A percentile compares a stretch with the other conserved stretches of the same genome.
Evolutionary conservation across 192 early-diverging fungal genomes (phyloP).

Genomic region (Linnemannia schmuckeri): DNA sequence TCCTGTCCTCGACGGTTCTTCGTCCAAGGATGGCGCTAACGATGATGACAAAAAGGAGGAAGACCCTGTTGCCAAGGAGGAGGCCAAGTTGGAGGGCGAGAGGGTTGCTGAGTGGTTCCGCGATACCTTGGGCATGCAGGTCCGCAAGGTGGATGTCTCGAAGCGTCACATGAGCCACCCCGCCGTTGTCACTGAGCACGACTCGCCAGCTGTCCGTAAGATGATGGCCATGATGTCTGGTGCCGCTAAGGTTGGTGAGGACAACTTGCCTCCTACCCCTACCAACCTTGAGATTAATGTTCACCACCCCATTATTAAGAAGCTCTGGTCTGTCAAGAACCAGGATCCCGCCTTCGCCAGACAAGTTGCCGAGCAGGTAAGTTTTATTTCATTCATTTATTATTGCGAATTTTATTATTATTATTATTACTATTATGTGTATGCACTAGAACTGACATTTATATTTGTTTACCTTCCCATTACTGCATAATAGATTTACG

Average conservation of each 20-base stretch:
- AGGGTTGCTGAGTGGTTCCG: slow-evolving; percentile 73
- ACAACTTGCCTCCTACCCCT: slow-evolving; percentile 67
- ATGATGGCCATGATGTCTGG: slow-evolving; percentile 76
- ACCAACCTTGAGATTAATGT: slow-evolving; percentile 83
- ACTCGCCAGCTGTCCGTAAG: slow-evolving; percentile 77
- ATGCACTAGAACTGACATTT: neutral
- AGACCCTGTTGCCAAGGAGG: slow-evolving; percentile 22
- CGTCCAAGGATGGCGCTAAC: slow-evolving; percentile 14
- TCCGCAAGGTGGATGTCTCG: slow-evolving; percentile 79
- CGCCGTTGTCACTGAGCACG: slow-evolving; percentile 81
- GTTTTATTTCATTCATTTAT: neutral
- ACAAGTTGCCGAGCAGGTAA: slow-evolving; percentile 77
- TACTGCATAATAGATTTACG: slow-evolving; percentile 57
- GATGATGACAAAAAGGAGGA: slow-evolving; percentile 20
- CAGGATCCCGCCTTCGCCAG: slow-evolving; percentile 74
- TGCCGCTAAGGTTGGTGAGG: slow-evolving; percentile 63
- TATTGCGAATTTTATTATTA: neutral
- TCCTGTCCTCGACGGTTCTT: slow-evolving; percentile 20
- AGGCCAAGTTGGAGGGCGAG: slow-evolving; percentile 62
- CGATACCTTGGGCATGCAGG: slow-evolving; percentile 66
- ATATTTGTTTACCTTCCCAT: neutral
- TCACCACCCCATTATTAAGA: slow-evolving; percentile 76
- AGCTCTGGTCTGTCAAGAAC: slow-evolving; percentile 70
- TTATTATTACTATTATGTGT: neutral
- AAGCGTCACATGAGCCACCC: slow-evolving; percentile 80